These are phyloP conservation scores for Letharia columbiana DNA, from an alignment of 495 filamentous ascomycete species.

Conservation along the genomic window DNA sequence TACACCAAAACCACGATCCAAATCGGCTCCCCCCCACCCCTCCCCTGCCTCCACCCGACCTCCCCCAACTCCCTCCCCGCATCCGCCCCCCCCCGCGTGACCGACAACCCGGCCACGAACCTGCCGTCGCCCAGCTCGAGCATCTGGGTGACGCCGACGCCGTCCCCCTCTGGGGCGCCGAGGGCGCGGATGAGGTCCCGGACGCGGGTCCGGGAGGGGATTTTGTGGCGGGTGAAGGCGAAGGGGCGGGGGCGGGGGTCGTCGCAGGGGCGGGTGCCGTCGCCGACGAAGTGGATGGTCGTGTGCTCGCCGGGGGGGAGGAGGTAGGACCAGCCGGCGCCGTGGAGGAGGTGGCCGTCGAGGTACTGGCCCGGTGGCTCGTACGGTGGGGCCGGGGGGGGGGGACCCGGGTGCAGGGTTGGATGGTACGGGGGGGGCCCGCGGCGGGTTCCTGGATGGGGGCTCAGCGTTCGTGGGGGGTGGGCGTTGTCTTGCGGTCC, in stretches of 20 bases:
- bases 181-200: slow-evolving; percentile 19
- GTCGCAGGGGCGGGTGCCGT: slow-evolving; percentile 16
- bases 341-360: not conserved
- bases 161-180: not conserved
- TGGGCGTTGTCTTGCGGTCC: not conserved
- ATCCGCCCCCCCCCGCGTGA: slow-evolving; percentile 14
- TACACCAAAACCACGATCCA: not conserved
- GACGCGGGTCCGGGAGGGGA: slow-evolving; percentile 16
- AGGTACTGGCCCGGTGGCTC: slow-evolving; percentile 8
- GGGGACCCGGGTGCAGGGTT: slow-evolving; percentile 4
- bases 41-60: not conserved
- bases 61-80: not conserved
- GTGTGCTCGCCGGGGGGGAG: slow-evolving; percentile 3
- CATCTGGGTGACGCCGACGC: slow-evolving; percentile 20
- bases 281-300: slow-evolving; percentile 17
- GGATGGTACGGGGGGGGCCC: not conserved
- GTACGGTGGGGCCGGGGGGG: slow-evolving; percentile 6
- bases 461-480: not conserved
- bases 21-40: not conserved
- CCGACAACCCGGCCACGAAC: slow-evolving; percentile 18
- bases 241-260: not conserved
- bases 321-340: not conserved
- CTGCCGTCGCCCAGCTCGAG: slow-evolving; percentile 22
- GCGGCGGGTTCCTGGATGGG: not conserved
- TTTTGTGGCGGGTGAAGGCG: not conserved